Evolutionary conservation across 768 basidiomycete species (phyloP).

Genomic region (Amanita inopinata): DNA sequence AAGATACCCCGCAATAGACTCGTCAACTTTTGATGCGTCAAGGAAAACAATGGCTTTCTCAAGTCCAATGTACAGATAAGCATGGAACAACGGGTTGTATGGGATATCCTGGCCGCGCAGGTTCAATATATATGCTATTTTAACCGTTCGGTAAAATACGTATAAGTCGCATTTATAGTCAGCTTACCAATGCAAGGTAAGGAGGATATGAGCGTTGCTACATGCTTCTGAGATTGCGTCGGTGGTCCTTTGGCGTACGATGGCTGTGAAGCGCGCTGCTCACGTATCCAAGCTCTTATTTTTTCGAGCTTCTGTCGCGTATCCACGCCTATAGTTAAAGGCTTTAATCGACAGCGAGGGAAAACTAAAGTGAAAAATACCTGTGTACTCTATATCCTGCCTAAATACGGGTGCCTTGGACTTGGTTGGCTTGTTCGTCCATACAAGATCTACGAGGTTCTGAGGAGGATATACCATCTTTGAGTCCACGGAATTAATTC

Average conservation of each 20-base stretch:
- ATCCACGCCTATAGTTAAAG: conserved; percentile 35
- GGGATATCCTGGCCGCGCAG: conserved; percentile 86
- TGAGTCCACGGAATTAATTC: conserved; percentile 42
- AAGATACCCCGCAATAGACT: conserved; percentile 50
- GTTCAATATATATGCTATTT: conserved; percentile 76
- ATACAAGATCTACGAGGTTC: conserved; percentile 76
- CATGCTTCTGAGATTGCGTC: conserved; percentile 51
- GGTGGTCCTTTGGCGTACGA: conserved; percentile 56
- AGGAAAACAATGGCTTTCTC: conserved; percentile 66
- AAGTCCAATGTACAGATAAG: conserved; percentile 69
- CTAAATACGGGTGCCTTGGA: conserved; percentile 55
- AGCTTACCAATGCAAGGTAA: conserved; percentile 61
- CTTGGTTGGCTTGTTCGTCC: conserved; percentile 69
- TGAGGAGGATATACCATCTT: conserved; percentile 74
- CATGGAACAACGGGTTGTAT: conserved; percentile 86
- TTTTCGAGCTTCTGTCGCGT: conserved; percentile 60
- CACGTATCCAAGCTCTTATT: conserved; percentile 60
- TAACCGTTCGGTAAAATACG: conserved; percentile 5
- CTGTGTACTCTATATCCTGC: conserved; percentile 66
- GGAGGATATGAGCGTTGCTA: conserved; percentile 58
- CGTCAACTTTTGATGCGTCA: conserved; percentile 53
- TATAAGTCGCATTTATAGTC: neutral
- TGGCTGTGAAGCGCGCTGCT: conserved; percentile 47
- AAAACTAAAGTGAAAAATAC: conserved; percentile 17
- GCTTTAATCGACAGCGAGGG: neutral